Base-by-base conservation (phyloP, 1,284 basidiomycete genomes). In the Calocybe gambosa region DNA sequence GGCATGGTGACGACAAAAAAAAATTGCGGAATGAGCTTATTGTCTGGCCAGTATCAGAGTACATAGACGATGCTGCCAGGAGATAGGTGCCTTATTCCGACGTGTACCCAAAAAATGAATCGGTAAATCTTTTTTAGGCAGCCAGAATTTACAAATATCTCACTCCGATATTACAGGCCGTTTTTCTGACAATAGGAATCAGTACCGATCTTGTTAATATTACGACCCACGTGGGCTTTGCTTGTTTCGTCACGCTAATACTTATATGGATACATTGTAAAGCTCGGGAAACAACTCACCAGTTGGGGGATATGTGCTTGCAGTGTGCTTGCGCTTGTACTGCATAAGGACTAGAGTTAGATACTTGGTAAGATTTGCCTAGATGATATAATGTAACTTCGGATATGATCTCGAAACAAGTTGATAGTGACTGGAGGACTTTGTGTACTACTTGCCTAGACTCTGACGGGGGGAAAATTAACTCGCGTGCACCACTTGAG, bases 11-110 rank as follows among this genome's bases (percentile, higher is more conserved):
- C 46, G 29, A 26, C 37, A 50, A 50, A 36, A 21, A 9, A 43
- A 42, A 16, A 13, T 13, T 20, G n/a, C n/a, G n/a, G n/a, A n/a
- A n/a, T 20, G 16, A 20, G 47, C 33, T 47, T 57, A 57, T 58
- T 57, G 55, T 57, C 43, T 53, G 23, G 28, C 28, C 28, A 13
- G 28, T 10, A 10, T 26, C 25, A 38, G 26, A 23, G 29, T 21
- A 35, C 12, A 13, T 18, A 35, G n/a, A n/a, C 33, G 25, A 26
- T 9, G 9, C 25, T 21, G 36, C 26, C 31, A 23, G 20, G 29
- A 31, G 8, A 31, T 31, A 8, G 29, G 29, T 31, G 29, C 29
- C 29, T 31, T 5, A 5, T 26, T 10, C 25, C 5, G 5, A 26
- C 10, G 10, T 26, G 29, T 31, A 6, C 12, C 13, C 6, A 3